Evolutionary conservation across 305 asterid genomes (phyloP), one percentile per base, ranked within the genome.

Genomic region (Fraxinus ornus): DNA sequence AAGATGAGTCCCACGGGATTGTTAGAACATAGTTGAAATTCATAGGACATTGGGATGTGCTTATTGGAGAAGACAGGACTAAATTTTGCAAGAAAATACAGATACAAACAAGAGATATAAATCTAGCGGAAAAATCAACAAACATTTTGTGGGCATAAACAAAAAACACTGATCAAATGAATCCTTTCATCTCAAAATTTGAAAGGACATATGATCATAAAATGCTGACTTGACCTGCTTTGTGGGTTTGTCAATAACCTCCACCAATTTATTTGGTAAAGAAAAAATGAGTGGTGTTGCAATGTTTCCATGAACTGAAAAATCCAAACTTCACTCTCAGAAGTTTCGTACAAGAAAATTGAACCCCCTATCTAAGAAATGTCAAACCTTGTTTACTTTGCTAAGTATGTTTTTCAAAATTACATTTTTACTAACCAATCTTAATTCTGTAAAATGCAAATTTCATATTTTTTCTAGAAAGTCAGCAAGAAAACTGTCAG

Each of bases 1-100:
- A 87, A 28, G 94, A 88, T 15, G 90, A 72, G 80, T 92, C 90
- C 97, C 94, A 92, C 76, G 89, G 88, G 76, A 91, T 62, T 32
- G 68, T 90, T 13, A 21, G 44, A 24, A 92, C 94, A 83, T 89
- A 92, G 78, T 78, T 82, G n/a, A 92, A 78, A 47, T 89, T 77
- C 1, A 91, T 75, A 37, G 94, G 94, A 68, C 93, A 92, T 17
- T 82, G 57, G 60, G 78, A 17, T 57, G 17, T 17, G 30, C 17
- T 62, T 35, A 17, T 17, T 52, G 39, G 70, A 22, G 70, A 22
- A 22, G 88, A 79, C 41, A 83, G 83, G 24, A 80, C 89, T 44
- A 62, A 57, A 28, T 19, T 22, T 78, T 28, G 82, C 2, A 83
- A 47, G 76, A 75, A 41, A 80, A 83, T 82, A 55, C 78, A 78